phyloP scores from a whole-genome alignment of 1,284 basidiomycete species.

The Retiboletus flavoniger region DNA sequence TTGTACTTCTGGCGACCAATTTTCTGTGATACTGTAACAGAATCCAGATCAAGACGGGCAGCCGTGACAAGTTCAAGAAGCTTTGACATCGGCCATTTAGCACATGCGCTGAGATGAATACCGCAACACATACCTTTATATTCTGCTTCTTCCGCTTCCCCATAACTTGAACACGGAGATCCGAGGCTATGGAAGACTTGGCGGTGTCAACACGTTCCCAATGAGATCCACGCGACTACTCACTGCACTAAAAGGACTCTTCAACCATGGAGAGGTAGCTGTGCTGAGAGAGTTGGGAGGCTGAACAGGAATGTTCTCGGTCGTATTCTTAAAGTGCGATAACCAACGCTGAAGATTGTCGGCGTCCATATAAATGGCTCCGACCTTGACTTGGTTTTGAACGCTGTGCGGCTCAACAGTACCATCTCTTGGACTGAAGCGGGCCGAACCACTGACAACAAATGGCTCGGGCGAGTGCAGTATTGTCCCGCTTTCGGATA shows the following conservation, averaged over 20 bases:
- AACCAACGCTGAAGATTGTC: constrained; percentile 35
- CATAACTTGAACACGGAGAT: constrained; percentile 7
- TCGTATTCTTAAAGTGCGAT: constrained; percentile 13
- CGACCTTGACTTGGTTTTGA: constrained; percentile 46
- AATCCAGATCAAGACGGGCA: constrained; percentile 22
- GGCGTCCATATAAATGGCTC: constrained; percentile 48
- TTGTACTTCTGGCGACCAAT: constrained; percentile 42
- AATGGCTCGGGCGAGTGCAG: constrained; percentile 47
- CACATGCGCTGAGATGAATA: not conserved
- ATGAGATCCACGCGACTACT: constrained; percentile 12
- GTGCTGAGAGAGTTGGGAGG: constrained; percentile 4
- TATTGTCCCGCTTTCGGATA: constrained; percentile 35
- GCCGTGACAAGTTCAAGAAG: constrained; percentile 21
- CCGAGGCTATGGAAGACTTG: constrained; percentile 23
- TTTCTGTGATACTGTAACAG: constrained; percentile 26
- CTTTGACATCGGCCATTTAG: constrained; percentile 15
- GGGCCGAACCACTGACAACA: constrained; percentile 46
- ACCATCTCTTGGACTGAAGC: constrained; percentile 58
- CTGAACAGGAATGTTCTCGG: constrained; percentile 22
- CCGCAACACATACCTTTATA: constrained; percentile 12
- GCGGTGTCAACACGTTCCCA: constrained; percentile 6
- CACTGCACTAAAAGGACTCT: constrained; percentile 30
- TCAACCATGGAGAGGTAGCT: constrained; percentile 31
- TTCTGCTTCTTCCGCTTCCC: constrained; percentile 19
- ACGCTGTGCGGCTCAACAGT: constrained; percentile 56